Conservation (phyloP, 2,329 filamentous ascomycete genomes). For the Tolypocladium album region DNA sequence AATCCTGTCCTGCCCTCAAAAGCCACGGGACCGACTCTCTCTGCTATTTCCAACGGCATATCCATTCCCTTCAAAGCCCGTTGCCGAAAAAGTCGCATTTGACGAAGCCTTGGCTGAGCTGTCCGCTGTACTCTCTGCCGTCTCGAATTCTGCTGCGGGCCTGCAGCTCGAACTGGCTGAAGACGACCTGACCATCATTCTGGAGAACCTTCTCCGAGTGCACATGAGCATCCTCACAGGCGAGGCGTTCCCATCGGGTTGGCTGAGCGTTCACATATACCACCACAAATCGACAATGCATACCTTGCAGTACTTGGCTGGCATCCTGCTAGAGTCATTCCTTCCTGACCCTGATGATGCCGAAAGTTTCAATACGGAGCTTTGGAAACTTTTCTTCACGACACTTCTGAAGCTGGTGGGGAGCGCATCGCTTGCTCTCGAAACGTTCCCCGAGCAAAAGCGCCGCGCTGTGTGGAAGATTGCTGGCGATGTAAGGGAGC, state of each 20-base stretch:
- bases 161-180: slow-evolving; percentile 67
- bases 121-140: slow-evolving; percentile 73
- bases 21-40: slow-evolving; percentile 58
- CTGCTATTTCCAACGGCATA: slow-evolving; percentile 84
- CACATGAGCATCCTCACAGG: slow-evolving; percentile 83
- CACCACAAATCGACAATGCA: slow-evolving; percentile 86
- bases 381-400: slow-evolving; percentile 91
- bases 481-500: slow-evolving; percentile 86
- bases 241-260: slow-evolving; percentile 78
- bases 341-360: slow-evolving; percentile 85
- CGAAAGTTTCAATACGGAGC: slow-evolving; percentile 80
- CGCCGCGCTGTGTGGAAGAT: slow-evolving; percentile 97
- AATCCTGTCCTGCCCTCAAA: slow-evolving; percentile 48
- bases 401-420: slow-evolving; percentile 82
- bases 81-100: slow-evolving; percentile 51
- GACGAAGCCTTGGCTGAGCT: slow-evolving; percentile 86
- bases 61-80: slow-evolving; percentile 69
- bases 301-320: slow-evolving; percentile 70
- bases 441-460: slow-evolving; percentile 96
- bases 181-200: slow-evolving; percentile 61
- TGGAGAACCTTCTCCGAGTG: slow-evolving; percentile 72
- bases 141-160: slow-evolving; percentile 60
- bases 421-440: slow-evolving; percentile 78
- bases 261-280: slow-evolving; percentile 89
- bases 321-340: slow-evolving; percentile 71